Conservation (phyloP, 768 basidiomycete species). For the Phlebiopsis gigantea region DNA sequence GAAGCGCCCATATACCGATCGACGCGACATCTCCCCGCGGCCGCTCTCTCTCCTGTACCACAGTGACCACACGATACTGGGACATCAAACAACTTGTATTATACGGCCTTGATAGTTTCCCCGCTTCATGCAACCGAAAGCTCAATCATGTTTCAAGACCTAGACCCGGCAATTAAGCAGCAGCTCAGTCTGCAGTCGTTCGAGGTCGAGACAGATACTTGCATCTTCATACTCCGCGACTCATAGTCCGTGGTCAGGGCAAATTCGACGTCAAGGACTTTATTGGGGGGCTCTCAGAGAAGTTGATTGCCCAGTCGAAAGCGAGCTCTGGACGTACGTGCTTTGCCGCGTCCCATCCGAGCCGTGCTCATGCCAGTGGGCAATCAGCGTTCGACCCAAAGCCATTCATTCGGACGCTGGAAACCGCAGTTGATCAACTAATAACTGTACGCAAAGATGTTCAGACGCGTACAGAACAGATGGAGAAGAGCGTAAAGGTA, state of each 20-base stretch:
- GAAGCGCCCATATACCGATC: background rate
- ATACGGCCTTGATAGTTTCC: background rate
- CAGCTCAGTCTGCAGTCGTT: slow-evolving; percentile 35
- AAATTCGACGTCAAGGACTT: slow-evolving; percentile 94
- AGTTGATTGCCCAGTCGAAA: slow-evolving; percentile 81
- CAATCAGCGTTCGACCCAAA: slow-evolving; percentile 84
- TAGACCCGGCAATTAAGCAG: slow-evolving; percentile 46
- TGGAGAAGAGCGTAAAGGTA: slow-evolving; percentile 85
- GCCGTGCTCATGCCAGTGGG: background rate
- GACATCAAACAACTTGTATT: no score
- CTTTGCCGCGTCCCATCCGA: slow-evolving; percentile 12
- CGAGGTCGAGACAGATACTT: slow-evolving; percentile 25
- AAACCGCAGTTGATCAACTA: slow-evolving; percentile 83
- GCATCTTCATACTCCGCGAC: background rate
- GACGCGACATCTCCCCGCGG: background rate
- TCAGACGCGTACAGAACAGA: slow-evolving; percentile 82
- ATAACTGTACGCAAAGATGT: slow-evolving; percentile 87
- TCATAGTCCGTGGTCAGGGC: slow-evolving; percentile 40
- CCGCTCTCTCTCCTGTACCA: background rate
- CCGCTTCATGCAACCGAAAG: background rate
- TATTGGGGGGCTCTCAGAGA: slow-evolving; percentile 80
- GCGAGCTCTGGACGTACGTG: slow-evolving; percentile 74
- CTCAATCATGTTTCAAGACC: slow-evolving; percentile 4
- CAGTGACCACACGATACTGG: background rate
- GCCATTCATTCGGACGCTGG: slow-evolving; percentile 90